Evolutionary conservation across 176 grass and related monocot species (phyloP).

Genomic region (Raddia guianensis): DNA sequence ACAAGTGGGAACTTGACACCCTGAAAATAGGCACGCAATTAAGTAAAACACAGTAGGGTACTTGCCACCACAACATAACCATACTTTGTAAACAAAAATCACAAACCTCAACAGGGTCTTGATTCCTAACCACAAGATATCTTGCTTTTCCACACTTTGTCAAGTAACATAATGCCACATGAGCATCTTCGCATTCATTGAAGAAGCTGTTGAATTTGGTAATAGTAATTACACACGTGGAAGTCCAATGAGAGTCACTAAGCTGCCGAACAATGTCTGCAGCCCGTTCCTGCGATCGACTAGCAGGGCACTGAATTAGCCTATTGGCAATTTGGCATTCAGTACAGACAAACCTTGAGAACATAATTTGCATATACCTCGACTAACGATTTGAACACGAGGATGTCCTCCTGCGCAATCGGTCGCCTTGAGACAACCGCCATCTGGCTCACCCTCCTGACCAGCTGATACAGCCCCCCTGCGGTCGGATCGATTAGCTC

Average conservation of each 20-base stretch:
- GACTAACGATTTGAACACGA: constrained; percentile 61
- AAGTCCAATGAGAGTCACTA: constrained; percentile 60
- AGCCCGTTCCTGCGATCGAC: constrained; percentile 51
- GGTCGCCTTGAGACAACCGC: constrained; percentile 38
- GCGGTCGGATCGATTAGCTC: constrained; percentile 64
- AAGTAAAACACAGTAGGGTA: neutral
- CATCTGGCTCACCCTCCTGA: constrained; percentile 53
- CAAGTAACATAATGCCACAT: constrained; percentile 45
- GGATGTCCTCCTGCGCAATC: constrained; percentile 50
- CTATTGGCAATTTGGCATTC: neutral
- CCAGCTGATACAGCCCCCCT: constrained; percentile 49
- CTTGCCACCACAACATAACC: constrained; percentile 21
- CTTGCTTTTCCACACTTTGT: constrained; percentile 48
- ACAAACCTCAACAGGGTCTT: constrained; percentile 54
- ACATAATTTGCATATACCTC: constrained; percentile 37
- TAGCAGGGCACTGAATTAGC: constrained; percentile 3
- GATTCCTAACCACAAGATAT: constrained; percentile 59
- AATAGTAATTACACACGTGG: constrained; percentile 60
- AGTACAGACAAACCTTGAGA: neutral
- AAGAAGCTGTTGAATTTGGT: constrained; percentile 61
- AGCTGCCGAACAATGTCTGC: constrained; percentile 43
- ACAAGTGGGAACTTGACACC: constrained; percentile 77
- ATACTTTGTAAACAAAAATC: neutral
- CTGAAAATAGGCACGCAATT: constrained; percentile 51
- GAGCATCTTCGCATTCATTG: constrained; percentile 40